Base-by-base conservation (phyloP, 441 rosid genomes). In the Pelargonium cotyledonis region DNA sequence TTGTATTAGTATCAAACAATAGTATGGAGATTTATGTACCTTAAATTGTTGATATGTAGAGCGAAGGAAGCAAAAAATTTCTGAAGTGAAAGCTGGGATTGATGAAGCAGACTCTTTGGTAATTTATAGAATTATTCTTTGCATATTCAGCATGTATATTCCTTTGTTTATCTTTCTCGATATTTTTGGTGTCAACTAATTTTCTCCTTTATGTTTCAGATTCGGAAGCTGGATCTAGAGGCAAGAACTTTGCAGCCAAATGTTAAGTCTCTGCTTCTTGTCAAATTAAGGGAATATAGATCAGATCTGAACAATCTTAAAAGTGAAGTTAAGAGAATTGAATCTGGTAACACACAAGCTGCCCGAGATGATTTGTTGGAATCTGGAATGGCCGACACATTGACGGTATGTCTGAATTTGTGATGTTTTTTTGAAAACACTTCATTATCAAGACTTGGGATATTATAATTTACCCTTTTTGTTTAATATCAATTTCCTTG, bases 241-340 rank as follows among this genome's bases (percentile, higher is more conserved):
- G 99, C 97, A 11, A 92, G 99, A 80, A 90, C 86, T 66, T 86
- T 95, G 72, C 98, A 77, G 67, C 96, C 99, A 55, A 86, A 82
- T 81, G 81, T 86, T 55, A 92, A 88, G 80, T 88, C 91, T 63
- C 86, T 78, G 26, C 98, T 92, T 79, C 89, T 95, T 74, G 80
- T 90, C 72, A 95, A 95, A 80, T 57, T 95, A 73, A 83, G 98
- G 83, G 99, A 95, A 71, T 90, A 88, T 68, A 92, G 90, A 72
- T 90, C 98, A 4, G 99, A 95, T 86, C 81, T 92, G 26, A 95
- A 89, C 97, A 90, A 92, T 79, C 81, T 95, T 51, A 95, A 95
- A 79, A 87, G 78, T 66, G 90, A 90, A 84, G 88, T 88, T 55
- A 90, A 92, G 78, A 81, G 91, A 69, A 82, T 92, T 62, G 80